Base-by-base conservation (phyloP, 257 asterid species). In the Nicotiana paniculata region DNA sequence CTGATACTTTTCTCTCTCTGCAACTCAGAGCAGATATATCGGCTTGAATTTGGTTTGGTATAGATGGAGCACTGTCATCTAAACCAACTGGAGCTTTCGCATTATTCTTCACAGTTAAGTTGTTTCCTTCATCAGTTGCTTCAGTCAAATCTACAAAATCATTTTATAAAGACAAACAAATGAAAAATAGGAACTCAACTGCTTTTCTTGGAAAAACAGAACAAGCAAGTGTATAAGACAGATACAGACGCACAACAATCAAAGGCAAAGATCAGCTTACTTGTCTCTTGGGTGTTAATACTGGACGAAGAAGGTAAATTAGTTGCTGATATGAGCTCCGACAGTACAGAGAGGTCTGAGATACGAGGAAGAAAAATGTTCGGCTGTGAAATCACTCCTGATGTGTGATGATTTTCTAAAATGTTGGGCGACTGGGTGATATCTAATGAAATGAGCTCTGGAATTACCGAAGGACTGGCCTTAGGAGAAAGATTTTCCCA, bases 271-370 rank as follows among this genome's bases (percentile, higher is more conserved):
- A 59, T 67, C 78, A 72, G 69, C 92, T 84, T 86, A 90, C 98
- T 37, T 9, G 82, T 84, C 75, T 83, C 84, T 4, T 89, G 83
- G 30, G 82, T 70, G 51, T 83, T 75, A n/a, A 48, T 81, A 81
- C 57, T 83, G 59, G 90, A 74, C 15, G 79, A 77, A n/a, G 93
- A 55, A 78, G 90, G 84, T 77, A 77, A 85, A 84, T 64, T 67
- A 72, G 84, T 82, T 18, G 88, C 66, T 32, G 95, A 85, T 76
- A 92, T 85, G 59, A 88, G 77, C 86, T 92, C 98, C 11, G 95
- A 88, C 4, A 88, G 88, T 46, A 84, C 85, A 17, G 88, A 83
- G 64, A 89, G 79, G 77, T 91, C 87, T 9, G 90, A 88, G 82
- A 87, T 85, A 77, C 86, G 90, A 79, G 90, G 72, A 35, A 77